These are phyloP conservation scores for Xylaria longipes DNA, from an alignment of 495 filamentous ascomycete species.

Conservation along the genomic window DNA sequence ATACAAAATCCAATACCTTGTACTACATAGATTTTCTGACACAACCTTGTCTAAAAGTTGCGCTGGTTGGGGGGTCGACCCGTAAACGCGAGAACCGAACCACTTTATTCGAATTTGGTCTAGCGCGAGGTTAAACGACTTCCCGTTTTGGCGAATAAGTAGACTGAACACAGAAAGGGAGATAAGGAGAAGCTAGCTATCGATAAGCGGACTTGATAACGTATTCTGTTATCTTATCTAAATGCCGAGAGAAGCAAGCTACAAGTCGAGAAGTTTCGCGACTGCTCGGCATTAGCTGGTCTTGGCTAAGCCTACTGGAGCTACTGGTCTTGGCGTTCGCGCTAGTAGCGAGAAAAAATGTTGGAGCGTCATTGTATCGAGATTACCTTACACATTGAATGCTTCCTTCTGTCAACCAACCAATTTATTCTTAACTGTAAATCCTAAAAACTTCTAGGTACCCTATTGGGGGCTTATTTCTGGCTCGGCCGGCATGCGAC, in stretches of 20 bases:
- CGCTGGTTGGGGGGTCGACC: background rate
- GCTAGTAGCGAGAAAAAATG: slow-evolving; percentile 39
- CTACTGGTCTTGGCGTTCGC: slow-evolving; percentile 11
- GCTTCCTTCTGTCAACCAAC: slow-evolving; percentile 13
- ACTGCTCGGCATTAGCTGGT: slow-evolving; percentile 35
- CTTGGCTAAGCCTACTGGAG: slow-evolving; percentile 26
- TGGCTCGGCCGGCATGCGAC: background rate
- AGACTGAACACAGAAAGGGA: background rate
- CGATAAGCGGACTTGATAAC: background rate
- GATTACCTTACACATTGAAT: slow-evolving; percentile 20
- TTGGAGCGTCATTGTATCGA: slow-evolving; percentile 41
- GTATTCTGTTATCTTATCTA: slow-evolving; percentile 20
- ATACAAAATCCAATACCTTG: background rate
- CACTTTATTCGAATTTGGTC: slow-evolving; percentile 8
- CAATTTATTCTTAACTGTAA: slow-evolving; percentile 16
- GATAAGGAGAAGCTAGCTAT: background rate
- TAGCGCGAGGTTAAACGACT: slow-evolving; percentile 11
- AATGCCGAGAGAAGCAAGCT: slow-evolving; percentile 18
- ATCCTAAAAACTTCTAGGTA: background rate
- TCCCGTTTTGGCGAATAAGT: background rate
- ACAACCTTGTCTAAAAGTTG: background rate
- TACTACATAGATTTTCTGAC: background rate
- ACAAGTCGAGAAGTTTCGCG: slow-evolving; percentile 42
- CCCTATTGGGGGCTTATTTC: slow-evolving; percentile 11
- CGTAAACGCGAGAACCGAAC: background rate